Conservation (phyloP, 2,329 filamentous ascomycete genomes). For the Arthroderma sp. region DNA sequence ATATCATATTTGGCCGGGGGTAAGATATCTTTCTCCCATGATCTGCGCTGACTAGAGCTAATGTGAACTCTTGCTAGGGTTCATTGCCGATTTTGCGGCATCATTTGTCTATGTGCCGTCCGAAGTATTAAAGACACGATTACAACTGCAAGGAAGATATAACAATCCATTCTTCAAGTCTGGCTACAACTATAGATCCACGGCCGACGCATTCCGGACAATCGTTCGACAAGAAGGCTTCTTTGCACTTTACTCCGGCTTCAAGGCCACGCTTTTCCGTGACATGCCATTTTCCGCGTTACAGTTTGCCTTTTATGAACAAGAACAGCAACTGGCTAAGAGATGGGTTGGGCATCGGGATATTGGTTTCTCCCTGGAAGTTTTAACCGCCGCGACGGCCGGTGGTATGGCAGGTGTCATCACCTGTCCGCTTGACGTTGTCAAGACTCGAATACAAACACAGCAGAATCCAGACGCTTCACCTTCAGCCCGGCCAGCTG, state of each 20-base stretch:
- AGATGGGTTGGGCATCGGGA: constrained; percentile 66
- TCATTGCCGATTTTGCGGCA: constrained; percentile 81
- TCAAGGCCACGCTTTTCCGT: constrained; percentile 86
- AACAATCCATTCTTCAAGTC: constrained; percentile 91
- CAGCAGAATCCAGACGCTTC: constrained; percentile 53
- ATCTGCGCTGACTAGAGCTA: background rate
- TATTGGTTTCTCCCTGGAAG: constrained; percentile 73
- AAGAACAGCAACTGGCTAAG: constrained; percentile 73
- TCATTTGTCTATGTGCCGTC: constrained; percentile 92
- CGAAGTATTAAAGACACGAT: constrained; percentile 91
- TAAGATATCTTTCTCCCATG: constrained; percentile 30
- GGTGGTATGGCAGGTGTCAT: constrained; percentile 88
- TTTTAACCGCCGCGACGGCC: constrained; percentile 77
- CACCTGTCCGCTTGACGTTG: constrained; percentile 91
- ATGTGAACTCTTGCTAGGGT: constrained; percentile 44
- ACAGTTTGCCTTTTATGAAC: constrained; percentile 97
- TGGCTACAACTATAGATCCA: constrained; percentile 90
- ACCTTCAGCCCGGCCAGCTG: background rate
- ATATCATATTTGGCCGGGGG: constrained; percentile 77
- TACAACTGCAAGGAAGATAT: constrained; percentile 86
- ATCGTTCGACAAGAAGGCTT: constrained; percentile 75
- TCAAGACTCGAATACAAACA: constrained; percentile 93
- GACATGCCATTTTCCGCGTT: constrained; percentile 92
- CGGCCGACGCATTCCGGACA: constrained; percentile 69
- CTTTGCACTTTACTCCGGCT: constrained; percentile 85